These are phyloP conservation scores for Backusella luteola DNA, from an alignment of 192 early-diverging fungal genomes.

Conservation along the genomic window DNA sequence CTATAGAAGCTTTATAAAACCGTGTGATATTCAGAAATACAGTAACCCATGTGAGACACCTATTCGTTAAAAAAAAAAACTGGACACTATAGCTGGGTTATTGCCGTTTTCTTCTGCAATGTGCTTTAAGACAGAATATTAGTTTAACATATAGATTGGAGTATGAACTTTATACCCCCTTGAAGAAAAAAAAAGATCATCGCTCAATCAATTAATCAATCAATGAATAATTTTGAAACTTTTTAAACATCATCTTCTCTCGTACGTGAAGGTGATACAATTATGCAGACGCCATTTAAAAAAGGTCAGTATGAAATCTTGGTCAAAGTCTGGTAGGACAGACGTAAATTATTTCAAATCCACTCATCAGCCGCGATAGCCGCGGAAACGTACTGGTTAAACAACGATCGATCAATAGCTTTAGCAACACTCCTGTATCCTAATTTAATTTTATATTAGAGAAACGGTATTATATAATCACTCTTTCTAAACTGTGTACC, in stretches of 20 bases:
- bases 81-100: too few species aligned
- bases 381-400: neutral
- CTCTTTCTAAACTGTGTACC: neutral
- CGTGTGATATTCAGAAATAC: too few species aligned
- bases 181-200: neutral
- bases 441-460: neutral
- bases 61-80: too few species aligned
- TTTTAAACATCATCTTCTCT: neutral
- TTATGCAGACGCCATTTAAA: neutral
- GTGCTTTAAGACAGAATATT: too few species aligned
- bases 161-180: too few species aligned
- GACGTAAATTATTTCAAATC: neutral
- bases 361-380: neutral
- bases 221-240: neutral
- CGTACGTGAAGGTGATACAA: neutral
- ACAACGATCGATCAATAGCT: neutral
- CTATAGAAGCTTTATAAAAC: too few species aligned
- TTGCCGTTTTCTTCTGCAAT: too few species aligned
- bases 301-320: neutral
- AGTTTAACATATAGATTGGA: too few species aligned
- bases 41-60: too few species aligned
- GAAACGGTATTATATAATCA: neutral
- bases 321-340: neutral
- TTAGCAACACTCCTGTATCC: neutral
- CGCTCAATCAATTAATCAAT: neutral